Evolutionary conservation across 306 rosid species (phyloP).

Genomic region (Lathyrus tuberosus): DNA sequence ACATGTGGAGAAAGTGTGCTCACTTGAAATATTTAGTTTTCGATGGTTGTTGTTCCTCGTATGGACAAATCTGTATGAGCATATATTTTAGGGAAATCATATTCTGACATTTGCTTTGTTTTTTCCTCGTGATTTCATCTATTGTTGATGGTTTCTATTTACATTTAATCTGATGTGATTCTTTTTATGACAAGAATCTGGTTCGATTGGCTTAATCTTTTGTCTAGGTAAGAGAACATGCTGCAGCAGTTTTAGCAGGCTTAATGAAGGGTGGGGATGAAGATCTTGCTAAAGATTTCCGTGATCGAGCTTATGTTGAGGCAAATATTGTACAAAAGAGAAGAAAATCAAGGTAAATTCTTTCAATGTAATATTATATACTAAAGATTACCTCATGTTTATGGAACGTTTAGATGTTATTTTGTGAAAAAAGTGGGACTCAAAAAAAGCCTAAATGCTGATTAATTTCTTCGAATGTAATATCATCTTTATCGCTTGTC

Average conservation of each 20-base stretch:
- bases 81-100: slow-evolving; percentile 23
- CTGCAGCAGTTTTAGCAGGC: slow-evolving; percentile 97
- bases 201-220: slow-evolving; percentile 30
- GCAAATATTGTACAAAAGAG: slow-evolving; percentile 66
- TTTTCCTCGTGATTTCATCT: slow-evolving; percentile 32
- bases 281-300: slow-evolving; percentile 82
- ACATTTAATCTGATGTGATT: neutral
- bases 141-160: slow-evolving; percentile 24
- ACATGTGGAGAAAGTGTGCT: slow-evolving; percentile 14
- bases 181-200: neutral
- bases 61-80: slow-evolving; percentile 18
- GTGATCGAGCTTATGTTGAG: slow-evolving; percentile 74
- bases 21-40: slow-evolving; percentile 10
- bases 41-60: slow-evolving; percentile 12
- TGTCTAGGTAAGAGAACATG: slow-evolving; percentile 89
- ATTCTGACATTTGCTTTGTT: slow-evolving; percentile 9
- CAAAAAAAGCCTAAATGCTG: slow-evolving; percentile 6
- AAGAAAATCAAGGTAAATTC: slow-evolving; percentile 70
- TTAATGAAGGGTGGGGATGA: slow-evolving; percentile 98
- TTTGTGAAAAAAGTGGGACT: slow-evolving; percentile 19
- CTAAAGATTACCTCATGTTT: slow-evolving; percentile 24
- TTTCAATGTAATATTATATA: neutral
- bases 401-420: slow-evolving; percentile 20
- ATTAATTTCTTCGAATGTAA: slow-evolving; percentile 24
- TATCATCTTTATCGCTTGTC: slow-evolving; percentile 10